Conservation (phyloP, 768 basidiomycete genomes). For the Lentinula guzmanii region DNA sequence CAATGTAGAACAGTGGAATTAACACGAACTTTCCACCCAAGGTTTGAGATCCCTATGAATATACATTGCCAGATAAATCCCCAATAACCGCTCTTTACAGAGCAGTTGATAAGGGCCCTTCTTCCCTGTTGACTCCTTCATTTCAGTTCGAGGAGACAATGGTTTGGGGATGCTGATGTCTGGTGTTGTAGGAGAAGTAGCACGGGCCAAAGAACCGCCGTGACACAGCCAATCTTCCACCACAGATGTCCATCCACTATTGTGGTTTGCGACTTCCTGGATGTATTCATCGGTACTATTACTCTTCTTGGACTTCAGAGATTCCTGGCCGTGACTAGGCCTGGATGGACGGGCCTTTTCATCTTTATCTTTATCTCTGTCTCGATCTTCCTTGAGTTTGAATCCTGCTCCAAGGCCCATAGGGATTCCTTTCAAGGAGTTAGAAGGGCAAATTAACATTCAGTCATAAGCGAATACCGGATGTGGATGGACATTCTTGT, state of each 20-base stretch:
- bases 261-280: slow-evolving; percentile 23
- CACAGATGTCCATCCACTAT: slow-evolving; percentile 67
- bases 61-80: slow-evolving; percentile 74
- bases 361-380: slow-evolving; percentile 33
- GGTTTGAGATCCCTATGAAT: slow-evolving; percentile 65
- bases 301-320: slow-evolving; percentile 23
- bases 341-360: slow-evolving; percentile 25
- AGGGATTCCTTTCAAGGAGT: slow-evolving; percentile 50
- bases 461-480: slow-evolving; percentile 34
- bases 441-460: background rate
- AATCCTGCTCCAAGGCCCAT: slow-evolving; percentile 76
- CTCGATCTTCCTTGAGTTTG: slow-evolving; percentile 55
- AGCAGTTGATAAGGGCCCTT: slow-evolving; percentile 80
- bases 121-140: slow-evolving; percentile 31
- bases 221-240: slow-evolving; percentile 71
- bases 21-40: slow-evolving; percentile 50
- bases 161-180: slow-evolving; percentile 38
- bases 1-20: background rate
- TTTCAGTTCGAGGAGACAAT: slow-evolving; percentile 32
- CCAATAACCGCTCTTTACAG: slow-evolving; percentile 89
- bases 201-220: slow-evolving; percentile 19
- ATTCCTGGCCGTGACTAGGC: slow-evolving; percentile 31
- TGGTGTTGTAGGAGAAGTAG: slow-evolving; percentile 31
- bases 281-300: slow-evolving; percentile 27
- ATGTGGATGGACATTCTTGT: slow-evolving; percentile 79